Evolutionary conservation across 345 rosid genomes (phyloP), one percentile per base, ranked within the genome.

Genomic region (Diplotaxis tenuifolia): DNA sequence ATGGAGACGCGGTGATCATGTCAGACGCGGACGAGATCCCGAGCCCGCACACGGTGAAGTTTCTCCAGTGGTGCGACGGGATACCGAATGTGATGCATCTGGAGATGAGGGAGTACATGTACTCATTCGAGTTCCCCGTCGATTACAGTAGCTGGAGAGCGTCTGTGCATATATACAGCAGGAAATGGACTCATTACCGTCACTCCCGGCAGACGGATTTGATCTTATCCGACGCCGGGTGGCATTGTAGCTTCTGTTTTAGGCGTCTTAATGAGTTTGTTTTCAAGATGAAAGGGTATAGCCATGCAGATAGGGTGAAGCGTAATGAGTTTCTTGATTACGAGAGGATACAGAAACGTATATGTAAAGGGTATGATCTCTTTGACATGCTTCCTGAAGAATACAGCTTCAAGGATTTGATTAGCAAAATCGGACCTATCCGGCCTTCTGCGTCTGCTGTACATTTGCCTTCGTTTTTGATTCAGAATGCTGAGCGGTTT

Each of bases 241-340:
- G 98, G 97, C 98, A 94, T 75, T 94, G 96, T 40, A 89, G 98
- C 81, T 94, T 91, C 76, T 94, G 96, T 81, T 91, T 86, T 57
- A 79, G 95, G 9, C 75, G 63, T 4, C 86, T 89, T 11, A 56
- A 50, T 5, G 97, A 88, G 6, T 89, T 91, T n/a, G 86, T 82
- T 57, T 87, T 91, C 65, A 91, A 94, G 83, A 91, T 91, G 95
- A 91, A 91, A 16, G 97, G 89, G 28, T 94, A 89, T 38, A 94
- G 98, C 82, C 98, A 94, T 65, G 97, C 99, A 2, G 90, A 91
- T 31, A 84, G 99, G 68, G 99, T 88, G 12, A 84, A 23, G 62
- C 78, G 67, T 52, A 77, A 60, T 22, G 87, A 83, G 18, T 86
- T 83, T 67, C 64, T 91, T 49, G 79, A 83, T 74, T 64, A 75